Evolutionary conservation across 495 filamentous ascomycete genomes (phyloP), one percentile per base, ranked within the genome.

Genomic region (Talaromyces thailandensis): DNA sequence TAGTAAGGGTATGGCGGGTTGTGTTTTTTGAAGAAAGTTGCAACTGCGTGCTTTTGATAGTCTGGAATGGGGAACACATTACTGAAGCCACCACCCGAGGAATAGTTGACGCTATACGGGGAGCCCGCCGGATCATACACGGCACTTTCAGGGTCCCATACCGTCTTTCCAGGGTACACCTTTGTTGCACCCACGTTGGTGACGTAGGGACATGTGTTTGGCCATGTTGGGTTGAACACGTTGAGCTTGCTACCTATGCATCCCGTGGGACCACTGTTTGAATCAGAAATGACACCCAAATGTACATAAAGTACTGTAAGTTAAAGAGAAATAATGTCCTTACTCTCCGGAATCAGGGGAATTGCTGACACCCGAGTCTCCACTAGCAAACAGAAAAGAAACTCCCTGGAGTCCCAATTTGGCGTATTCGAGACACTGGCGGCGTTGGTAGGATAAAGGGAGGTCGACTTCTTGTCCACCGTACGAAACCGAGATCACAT

Each of bases 401-500:
- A 73, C 66, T 24, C 78, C 78, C 66, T 75, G 71, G 1, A 81
- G 67, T 6, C 76, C 79, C 23, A 81, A 72, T 64, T 81, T 80
- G 75, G 88, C 79, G 65, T 76, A 78, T 67, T 79, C 71, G 48
- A 71, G 62, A 67, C 77, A 76, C 66, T 77, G 70, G 9, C 74
- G 74, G 25, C 64, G 63, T 64, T 73, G 68, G 59, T 75, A 81
- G 26, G 66, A 70, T 26, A 67, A 67, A 24, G 76, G 72, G 25
- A 71, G 68, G 55, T 68, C 69, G 26, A 61, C 64, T 64, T 81
- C 79, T 55, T 70, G 70, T 25, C 69, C 71, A n/a, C 70, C 71
- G 59, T 81, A 81, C 3, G 76, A 79, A 43, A 74, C 73, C 18
- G 76, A 79, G 61, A 81, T 78, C 32, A 81, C 79, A 40, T 78